Base-by-base conservation (phyloP, 768 basidiomycete species). In the Sporobolomyces roseus region DNA sequence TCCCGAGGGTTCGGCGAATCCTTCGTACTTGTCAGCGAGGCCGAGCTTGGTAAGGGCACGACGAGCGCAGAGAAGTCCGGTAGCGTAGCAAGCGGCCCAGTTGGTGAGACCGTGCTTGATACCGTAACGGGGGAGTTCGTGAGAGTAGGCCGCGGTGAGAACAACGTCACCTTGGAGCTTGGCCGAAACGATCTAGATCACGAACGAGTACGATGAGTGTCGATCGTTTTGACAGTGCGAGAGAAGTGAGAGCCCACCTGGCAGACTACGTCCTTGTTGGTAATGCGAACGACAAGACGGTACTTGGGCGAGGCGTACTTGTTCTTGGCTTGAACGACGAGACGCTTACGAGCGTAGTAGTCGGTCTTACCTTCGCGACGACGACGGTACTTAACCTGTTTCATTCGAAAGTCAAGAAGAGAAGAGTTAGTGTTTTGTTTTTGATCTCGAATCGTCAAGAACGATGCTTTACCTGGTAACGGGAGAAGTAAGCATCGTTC, bases 271-370 rank as follows among this genome's bases (percentile, higher is more conserved):
- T 96, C 86, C 82, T 85, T 89, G 86, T 99, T 98, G 76, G 93
- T 94, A 86, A 98, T 93, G 75, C 96, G 91, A 79, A 99, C 96
- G 71, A 98, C 96, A 58, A 98, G 87, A 75, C 93, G 92, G 82
- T 96, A 96, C 83, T 97, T 96, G 63, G 93, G 93, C 45, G 92
- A 91, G 76, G 94, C 94, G 83, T 96, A 98, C 84, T 98, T 98
- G 87, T 97, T 98, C 85, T 99, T 99, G 67, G 96, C 93, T 85
- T 99, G 96, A 67, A 90, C 87, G 74, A 98, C 87, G 63, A 99
- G 86, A 74, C 93, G 88, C 83, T 97, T 96, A 75, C 96, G 90
- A 73, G 96, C 96, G 77, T 98, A 97, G 85, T 98, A 99, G 79
- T 99, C 96, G 70, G 96, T 99, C 84, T 94, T 98, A 68, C 96